Conservation (phyloP, 75 land plant genomes). For the Pinus albicaulis region DNA sequence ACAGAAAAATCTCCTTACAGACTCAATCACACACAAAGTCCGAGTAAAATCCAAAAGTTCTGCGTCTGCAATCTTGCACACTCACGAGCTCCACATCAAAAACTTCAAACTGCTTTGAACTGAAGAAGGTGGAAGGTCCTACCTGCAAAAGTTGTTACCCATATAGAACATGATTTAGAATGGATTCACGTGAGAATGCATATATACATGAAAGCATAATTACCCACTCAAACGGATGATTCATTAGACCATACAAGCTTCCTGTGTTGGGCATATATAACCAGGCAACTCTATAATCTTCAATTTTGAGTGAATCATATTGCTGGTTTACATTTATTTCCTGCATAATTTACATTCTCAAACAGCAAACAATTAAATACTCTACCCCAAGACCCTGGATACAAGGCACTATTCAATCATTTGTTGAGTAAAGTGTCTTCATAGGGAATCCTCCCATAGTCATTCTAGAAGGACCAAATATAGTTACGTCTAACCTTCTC, state of each 20-base stretch:
- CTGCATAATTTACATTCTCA: no score
- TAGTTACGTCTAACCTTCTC: no score
- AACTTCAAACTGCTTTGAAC: conserved; percentile 96
- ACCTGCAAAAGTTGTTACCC: conserved; percentile 51
- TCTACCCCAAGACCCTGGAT: no score
- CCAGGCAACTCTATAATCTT: not conserved
- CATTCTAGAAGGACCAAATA: no score
- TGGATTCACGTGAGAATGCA: not conserved
- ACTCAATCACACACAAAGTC: conserved; percentile 76
- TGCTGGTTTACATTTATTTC: no score
- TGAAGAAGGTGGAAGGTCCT: conserved; percentile 97
- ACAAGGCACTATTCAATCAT: no score
- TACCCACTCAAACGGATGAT: not conserved
- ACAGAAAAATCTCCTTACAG: not conserved
- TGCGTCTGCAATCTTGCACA: conserved; percentile 70
- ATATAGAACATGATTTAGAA: not conserved
- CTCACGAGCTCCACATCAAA: conserved; percentile 86
- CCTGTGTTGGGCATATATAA: not conserved
- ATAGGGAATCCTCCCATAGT: no score
- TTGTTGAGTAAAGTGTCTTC: no score
- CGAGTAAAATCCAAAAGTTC: conserved; percentile 83
- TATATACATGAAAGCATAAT: not conserved
- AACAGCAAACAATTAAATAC: no score
- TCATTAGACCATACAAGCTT: not conserved
- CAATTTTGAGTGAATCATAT: no score